Evolutionary conservation across 2,329 filamentous ascomycete species (phyloP).

Genomic region (Penicillium sp.): DNA sequence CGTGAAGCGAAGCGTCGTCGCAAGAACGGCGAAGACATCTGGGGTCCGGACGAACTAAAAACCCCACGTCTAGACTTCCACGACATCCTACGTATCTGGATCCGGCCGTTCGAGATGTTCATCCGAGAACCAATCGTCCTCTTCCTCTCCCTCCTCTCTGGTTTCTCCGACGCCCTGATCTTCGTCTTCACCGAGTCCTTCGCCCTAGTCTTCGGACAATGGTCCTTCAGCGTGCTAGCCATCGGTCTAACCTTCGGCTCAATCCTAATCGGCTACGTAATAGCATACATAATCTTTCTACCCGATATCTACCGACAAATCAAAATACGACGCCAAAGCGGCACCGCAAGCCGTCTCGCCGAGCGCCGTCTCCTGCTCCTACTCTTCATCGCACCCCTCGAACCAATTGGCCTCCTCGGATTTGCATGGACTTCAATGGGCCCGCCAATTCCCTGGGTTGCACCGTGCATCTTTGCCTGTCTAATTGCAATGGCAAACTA

Average conservation of each 20-base stretch:
- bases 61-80: conserved; percentile 47
- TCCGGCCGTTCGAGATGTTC: conserved; percentile 70
- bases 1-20: conserved; percentile 57
- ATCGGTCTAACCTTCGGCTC: conserved; percentile 63
- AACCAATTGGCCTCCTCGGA: conserved; percentile 61
- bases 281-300: conserved; percentile 61
- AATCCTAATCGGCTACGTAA: conserved; percentile 63
- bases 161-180: conserved; percentile 71
- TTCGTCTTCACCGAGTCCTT: conserved; percentile 77
- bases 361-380: conserved; percentile 66
- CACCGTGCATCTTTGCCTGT: conserved; percentile 61
- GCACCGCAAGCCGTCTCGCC: conserved; percentile 53
- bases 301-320: conserved; percentile 46
- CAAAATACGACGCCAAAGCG: conserved; percentile 36
- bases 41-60: conserved; percentile 60
- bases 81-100: conserved; percentile 49
- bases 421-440: conserved; percentile 68
- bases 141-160: conserved; percentile 65
- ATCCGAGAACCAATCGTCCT: conserved; percentile 71
- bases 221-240: conserved; percentile 57
- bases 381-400: conserved; percentile 54
- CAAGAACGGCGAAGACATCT: conserved; percentile 57
- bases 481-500: conserved; percentile 73
- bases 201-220: conserved; percentile 64
- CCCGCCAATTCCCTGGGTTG: conserved; percentile 65